Evolutionary conservation across 164 flowering plant genomes (phyloP), one percentile per base, ranked within the genome.

Genomic region (Houttuynia cordata): DNA sequence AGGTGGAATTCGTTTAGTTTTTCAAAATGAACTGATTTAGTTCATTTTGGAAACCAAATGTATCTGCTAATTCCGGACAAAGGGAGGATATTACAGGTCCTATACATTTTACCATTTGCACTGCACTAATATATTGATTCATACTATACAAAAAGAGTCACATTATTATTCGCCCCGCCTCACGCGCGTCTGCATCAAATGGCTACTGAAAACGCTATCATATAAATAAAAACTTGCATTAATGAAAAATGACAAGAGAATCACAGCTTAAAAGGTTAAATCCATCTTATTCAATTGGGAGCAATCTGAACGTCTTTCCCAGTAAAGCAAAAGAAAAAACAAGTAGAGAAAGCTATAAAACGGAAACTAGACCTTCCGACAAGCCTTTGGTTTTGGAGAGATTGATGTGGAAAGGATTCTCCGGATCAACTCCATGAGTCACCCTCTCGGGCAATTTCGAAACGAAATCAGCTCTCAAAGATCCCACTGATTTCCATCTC

Each of bases 381-480:
- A 77, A 56, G 0, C 70, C 73, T 52, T 55, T 49, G 19, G 64
- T 64, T 47, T 62, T 67, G 1, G 78, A 74, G 41, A 77, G 47
- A 70, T 74, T 73, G 23, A 77, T 50, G 51, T 61, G 45, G 47
- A 53, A 53, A 45, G 74, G 75, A 59, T 47, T 63, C 64, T 77
- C 78, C 10, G 71, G 73, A 72, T 77, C 80, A 14, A 72, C 17
- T 7, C 69, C 73, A 30, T 66, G 53, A n/a, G 25, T 72, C 24
- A 74, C 69, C 55, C 75, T 77, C 10, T 60, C 54, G 8, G 81
- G 78, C 66, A 74, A 58, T 21, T 55, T 74, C 19, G 63, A 24
- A 0, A 72, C 9, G 62, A 77, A 74, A 12, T 73, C 71, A 0
- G 69, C 56, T 57, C 54, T 70, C 68, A 74, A 6, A 24, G 60